A percentile compares a stretch with the other conserved stretches of the same genome.
These are phyloP conservation scores for Echites panduratus DNA, from an alignment of 257 asterid genomes.

Conservation along the genomic window DNA sequence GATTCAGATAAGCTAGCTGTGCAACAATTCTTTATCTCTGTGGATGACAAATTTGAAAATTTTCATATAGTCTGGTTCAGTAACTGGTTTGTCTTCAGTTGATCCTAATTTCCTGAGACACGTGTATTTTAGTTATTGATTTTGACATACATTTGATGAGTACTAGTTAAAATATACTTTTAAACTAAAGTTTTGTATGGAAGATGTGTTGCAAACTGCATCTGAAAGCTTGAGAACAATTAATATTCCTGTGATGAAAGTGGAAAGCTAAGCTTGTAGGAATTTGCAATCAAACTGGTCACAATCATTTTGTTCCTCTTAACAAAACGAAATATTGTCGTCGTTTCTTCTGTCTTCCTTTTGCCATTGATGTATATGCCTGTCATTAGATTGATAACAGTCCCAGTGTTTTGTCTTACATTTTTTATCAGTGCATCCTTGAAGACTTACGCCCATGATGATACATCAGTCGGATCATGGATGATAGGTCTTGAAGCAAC, in stretches of 20 bases:
- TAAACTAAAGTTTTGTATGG: not conserved
- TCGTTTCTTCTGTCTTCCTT: not conserved
- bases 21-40: not conserved
- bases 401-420: not conserved
- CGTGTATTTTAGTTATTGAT: not conserved
- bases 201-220: not conserved
- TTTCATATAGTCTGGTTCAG: not conserved
- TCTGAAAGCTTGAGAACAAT: not conserved
- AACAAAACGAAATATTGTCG: not conserved
- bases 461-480: slow-evolving; percentile 90
- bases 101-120: slow-evolving; percentile 2
- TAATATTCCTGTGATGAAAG: not conserved
- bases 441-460: slow-evolving; percentile 80
- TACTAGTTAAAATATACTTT: not conserved
- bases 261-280: not conserved
- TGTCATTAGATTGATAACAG: not conserved
- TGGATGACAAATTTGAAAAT: not conserved
- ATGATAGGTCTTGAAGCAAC: slow-evolving; percentile 87
- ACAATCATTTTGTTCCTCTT: not conserved
- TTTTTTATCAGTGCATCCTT: slow-evolving; percentile 59
- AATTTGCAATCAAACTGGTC: not conserved
- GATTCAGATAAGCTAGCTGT: not conserved
- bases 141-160: not conserved
- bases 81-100: not conserved
- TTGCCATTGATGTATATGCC: not conserved